Evolutionary conservation across 371 early-diverging fungal genomes (phyloP), one percentile per base, ranked within the genome.

Genomic region (Actinomucor elegans): DNA sequence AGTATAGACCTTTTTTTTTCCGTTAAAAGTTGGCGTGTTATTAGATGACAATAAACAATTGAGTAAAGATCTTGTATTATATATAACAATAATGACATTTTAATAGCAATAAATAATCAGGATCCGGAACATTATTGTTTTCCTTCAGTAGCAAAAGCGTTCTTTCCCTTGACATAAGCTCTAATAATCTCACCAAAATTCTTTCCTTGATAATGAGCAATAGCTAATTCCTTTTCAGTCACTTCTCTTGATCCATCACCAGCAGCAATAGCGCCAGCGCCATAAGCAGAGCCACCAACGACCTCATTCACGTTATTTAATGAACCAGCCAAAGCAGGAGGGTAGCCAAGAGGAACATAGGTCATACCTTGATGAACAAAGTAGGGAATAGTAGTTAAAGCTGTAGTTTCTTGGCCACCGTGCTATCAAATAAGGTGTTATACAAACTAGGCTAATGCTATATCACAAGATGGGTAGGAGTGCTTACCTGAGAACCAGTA

Each of bases 311-410:
- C 5, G 66, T 54, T 31, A 67, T 61, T 24, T 66, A 48, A 35
- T 21, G 51, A 60, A 48, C 60, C 58, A 37, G 68, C 69, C 38
- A 76, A 50, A 17, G 49, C 42, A 4, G 75, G 51, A n/a, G 74
- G 63, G 44, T 70, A 86, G 12, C 90, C 90, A 47, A 90, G 63
- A 7, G 94, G 91, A 6, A 92, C 89, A 53, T 81, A 93, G 36
- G 81, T 71, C 55, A 93, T 77, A 4, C 94, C 94, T 56, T 89
- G 92, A 70, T 93, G 93, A 6, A 77, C 83, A 40, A 91, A 77
- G 51, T 78, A 82, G 8, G 87, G 74, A 29, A 94, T 40, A 27
- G 86, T 72, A 18, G 85, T 79, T 15, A 80, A 65, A 1, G 85
- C 85, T 1, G 90, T 88, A 5, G 76, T 69, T 60, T 90, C 91